A percentile compares a stretch with the other conserved stretches of the same genome.
phyloP scores from a whole-genome alignment of 208 protist species.

The Trypanosoma melophagium region DNA sequence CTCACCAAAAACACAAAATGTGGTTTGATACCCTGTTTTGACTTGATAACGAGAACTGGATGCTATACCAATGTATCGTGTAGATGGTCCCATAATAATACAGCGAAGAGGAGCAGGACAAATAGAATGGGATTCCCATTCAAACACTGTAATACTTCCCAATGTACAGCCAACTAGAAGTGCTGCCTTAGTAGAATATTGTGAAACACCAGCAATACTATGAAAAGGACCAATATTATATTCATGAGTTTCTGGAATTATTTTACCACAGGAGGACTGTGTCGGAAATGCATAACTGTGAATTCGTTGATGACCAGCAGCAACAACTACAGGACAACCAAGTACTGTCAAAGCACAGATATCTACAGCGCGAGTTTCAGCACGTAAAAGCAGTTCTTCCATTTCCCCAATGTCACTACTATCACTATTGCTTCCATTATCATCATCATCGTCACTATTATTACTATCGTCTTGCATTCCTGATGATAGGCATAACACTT shows the following conservation, averaged over 20 bases:
- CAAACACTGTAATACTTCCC: conserved; percentile 19
- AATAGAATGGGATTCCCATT: conserved; percentile 2
- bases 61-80: conserved; percentile 13
- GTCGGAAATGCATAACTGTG: conserved; percentile 11
- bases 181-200: not conserved
- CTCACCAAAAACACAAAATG: conserved; percentile 19
- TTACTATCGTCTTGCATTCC: conserved; percentile 9
- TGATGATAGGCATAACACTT: conserved; percentile 21
- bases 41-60: not conserved
- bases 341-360: conserved; percentile 16
- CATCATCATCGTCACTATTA: conserved; percentile 2
- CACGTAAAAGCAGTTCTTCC: not conserved
- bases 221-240: conserved; percentile 19
- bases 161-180: conserved; percentile 20
- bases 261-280: not conserved
- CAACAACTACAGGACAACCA: conserved; percentile 18
- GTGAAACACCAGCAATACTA: conserved; percentile 15
- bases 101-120: conserved; percentile 13
- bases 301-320: conserved; percentile 5
- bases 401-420: not conserved
- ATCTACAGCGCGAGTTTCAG: conserved; percentile 11
- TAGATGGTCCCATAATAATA: conserved; percentile 22
- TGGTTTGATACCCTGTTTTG: not conserved
- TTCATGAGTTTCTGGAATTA: conserved; percentile 9
- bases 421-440: not conserved